Evolutionary conservation across 805 yeast genomes (phyloP), one percentile per base, ranked within the genome.

Genomic region (Pichia nakasei): DNA sequence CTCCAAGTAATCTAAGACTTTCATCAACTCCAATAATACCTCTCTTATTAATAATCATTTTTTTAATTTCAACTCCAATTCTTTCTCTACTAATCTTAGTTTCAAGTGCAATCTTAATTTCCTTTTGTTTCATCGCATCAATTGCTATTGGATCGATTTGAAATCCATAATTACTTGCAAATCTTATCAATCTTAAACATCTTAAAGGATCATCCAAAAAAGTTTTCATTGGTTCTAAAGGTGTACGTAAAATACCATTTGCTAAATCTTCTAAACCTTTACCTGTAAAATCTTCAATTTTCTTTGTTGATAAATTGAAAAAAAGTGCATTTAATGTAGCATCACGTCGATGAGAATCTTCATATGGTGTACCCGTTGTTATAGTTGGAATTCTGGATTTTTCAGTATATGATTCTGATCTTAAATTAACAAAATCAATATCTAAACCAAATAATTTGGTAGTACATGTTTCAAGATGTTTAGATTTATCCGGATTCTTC

Each of bases 381-480:
- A 86, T 78, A 26, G 55, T 56, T 1, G 99, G 99, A n/a, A 93
- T 87, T 43, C 98, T 67, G 39, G 95, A 82, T 33, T 82, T 81
- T 20, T 74, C 77, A 0, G 95, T 78, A 57, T 93, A 93, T 54
- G 77, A 83, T 58, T 93, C 98, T 33, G 82, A 80, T 50, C 99
- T 69, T 50, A 93, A 68, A 61, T 91, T 91, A 41, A 94, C 98
- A 59, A 93, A 87, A 65, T 93, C 99, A 42, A 93, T 76, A 55
- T 87, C 96, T n/a, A 82, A 60, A 1, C 81, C 94, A 56, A 74
- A 85, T 11, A 93, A 63, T 55, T 80, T 84, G 1, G 96, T 88
- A 3, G 97, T 93, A 35, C 97, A 94, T 1, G 99, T 94, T 55
- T 93, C 99, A 53, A 93, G 67, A 66, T 93, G 99, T 65, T 93